phyloP scores from a whole-genome alignment of 106 monocot genomes.

The Dendrobium huoshanense region DNA sequence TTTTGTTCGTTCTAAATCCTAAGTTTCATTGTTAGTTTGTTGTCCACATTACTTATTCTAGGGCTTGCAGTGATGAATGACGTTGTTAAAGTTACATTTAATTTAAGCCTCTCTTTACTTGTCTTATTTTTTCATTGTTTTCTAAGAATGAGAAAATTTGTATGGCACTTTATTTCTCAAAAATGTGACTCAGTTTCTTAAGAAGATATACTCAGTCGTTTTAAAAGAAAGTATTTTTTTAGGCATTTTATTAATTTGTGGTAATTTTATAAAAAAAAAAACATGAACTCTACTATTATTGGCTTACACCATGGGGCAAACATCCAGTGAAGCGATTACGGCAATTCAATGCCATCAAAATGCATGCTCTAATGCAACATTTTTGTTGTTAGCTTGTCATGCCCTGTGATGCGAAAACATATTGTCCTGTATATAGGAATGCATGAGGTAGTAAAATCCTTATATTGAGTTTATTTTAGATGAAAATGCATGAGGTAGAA shows the following conservation, averaged over 20 bases:
- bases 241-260: neutral
- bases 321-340: neutral
- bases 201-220: neutral
- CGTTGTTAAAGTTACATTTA: neutral
- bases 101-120: neutral
- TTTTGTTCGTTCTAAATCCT: too few species aligned
- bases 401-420: neutral
- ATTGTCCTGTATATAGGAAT: neutral
- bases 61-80: neutral
- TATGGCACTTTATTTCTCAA: neutral
- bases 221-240: neutral
- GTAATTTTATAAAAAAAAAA: neutral
- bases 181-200: neutral
- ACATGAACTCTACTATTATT: neutral
- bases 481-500: too few species aligned
- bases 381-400: neutral
- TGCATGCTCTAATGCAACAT: neutral
- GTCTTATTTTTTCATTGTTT: neutral
- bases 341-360: neutral
- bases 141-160: neutral
- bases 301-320: neutral
- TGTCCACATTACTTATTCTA: neutral
- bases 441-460: too few species aligned
- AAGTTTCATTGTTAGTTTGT: neutral
- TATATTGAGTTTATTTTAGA: too few species aligned